Evolutionary conservation across 2,329 filamentous ascomycete genomes (phyloP).

Genomic region (Clonostachys byssicola): DNA sequence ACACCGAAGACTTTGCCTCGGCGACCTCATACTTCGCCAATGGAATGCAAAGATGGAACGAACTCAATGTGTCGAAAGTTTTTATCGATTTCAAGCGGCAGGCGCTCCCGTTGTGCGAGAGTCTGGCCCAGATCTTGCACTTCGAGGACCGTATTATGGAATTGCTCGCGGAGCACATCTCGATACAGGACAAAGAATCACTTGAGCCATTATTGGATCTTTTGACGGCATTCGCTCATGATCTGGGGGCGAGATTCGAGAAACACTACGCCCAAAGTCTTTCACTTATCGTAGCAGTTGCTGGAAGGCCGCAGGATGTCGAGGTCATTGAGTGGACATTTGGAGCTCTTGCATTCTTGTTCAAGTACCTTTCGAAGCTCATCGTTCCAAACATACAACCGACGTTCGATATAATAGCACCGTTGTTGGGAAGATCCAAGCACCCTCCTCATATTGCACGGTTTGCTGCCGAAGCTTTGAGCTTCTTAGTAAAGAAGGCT

Average conservation of each 20-base stretch:
- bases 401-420: constrained; percentile 77
- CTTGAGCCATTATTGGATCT: constrained; percentile 84
- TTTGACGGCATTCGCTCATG: constrained; percentile 91
- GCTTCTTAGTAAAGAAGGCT: constrained; percentile 88
- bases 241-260: constrained; percentile 83
- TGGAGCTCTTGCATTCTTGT: constrained; percentile 86
- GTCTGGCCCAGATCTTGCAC: constrained; percentile 85
- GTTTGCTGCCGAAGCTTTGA: constrained; percentile 92
- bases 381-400: constrained; percentile 82
- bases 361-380: constrained; percentile 92
- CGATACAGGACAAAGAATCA: constrained; percentile 71
- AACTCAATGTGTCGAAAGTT: constrained; percentile 81
- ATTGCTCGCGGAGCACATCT: constrained; percentile 70
- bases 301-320: constrained; percentile 70
- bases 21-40: constrained; percentile 84
- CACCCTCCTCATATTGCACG: constrained; percentile 85
- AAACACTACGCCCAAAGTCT: constrained; percentile 79
- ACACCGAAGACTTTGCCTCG: constrained; percentile 70
- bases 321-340: constrained; percentile 99
- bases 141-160: constrained; percentile 84
- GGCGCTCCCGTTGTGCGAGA: constrained; percentile 77
- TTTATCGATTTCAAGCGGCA: constrained; percentile 76
- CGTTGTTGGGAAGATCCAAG: constrained; percentile 75
- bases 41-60: constrained; percentile 82
- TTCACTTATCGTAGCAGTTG: constrained; percentile 71